Conservation (phyloP, 225 moss, liverwort and hornwort genomes). For the Takakia lepidozioides region DNA sequence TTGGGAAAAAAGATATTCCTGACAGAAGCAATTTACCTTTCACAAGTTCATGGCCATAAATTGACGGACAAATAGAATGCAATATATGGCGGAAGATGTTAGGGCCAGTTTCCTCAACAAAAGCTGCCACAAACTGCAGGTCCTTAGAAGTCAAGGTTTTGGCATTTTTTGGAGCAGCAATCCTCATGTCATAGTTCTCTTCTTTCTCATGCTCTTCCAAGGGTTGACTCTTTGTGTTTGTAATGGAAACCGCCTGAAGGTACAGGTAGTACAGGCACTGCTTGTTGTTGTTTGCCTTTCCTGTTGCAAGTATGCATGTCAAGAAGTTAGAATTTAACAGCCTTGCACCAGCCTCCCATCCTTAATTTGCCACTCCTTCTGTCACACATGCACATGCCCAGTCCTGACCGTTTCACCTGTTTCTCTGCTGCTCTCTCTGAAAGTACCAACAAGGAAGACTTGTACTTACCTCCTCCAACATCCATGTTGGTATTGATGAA, state of each 20-base stretch:
- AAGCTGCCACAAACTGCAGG: constrained; percentile 63
- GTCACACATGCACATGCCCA: no score
- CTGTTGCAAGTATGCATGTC: constrained; percentile 20
- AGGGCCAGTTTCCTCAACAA: constrained; percentile 60
- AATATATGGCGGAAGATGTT: constrained; percentile 78
- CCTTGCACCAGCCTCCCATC: no score
- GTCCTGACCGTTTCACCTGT: no score
- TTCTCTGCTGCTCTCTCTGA: no score
- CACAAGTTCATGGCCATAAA: constrained; percentile 95
- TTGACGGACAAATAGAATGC: constrained; percentile 95
- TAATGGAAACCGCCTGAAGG: constrained; percentile 78
- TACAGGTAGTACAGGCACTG: constrained; percentile 80
- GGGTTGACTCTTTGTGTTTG: constrained; percentile 65
- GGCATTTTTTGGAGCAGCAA: constrained; percentile 34
- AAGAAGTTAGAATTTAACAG: background rate
- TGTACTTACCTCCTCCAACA: constrained; percentile 69
- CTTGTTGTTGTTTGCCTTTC: constrained; percentile 76
- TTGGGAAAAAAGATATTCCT: constrained; percentile 4
- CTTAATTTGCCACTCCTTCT: no score
- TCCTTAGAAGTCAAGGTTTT: constrained; percentile 55
- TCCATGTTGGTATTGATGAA: constrained; percentile 74
- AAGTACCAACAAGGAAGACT: no score
- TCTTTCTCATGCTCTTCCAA: constrained; percentile 39
- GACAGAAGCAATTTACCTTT: constrained; percentile 53
- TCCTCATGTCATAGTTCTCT: constrained; percentile 23